phyloP scores from a whole-genome alignment of 805 yeast species.

The Candida tallmaniae region DNA sequence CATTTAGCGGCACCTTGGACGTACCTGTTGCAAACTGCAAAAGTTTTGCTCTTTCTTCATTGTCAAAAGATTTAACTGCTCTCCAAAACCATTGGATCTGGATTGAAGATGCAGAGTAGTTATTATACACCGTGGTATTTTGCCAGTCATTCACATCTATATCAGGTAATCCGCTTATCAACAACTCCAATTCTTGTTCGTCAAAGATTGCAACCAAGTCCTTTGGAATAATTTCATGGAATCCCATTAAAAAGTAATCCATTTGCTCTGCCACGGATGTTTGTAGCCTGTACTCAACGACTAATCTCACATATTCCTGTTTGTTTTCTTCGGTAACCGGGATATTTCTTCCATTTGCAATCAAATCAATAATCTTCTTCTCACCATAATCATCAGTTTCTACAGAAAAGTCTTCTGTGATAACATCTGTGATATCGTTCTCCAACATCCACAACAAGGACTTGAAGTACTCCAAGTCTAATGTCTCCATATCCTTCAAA shows the following conservation, averaged over 20 bases:
- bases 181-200: conserved; percentile 89
- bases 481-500: conserved; percentile 87
- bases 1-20: conserved; percentile 90
- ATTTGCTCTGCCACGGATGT: conserved; percentile 83
- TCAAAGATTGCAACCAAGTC: conserved; percentile 83
- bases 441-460: conserved; percentile 94
- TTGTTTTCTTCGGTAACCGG: conserved; percentile 89
- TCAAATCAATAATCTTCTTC: conserved; percentile 74
- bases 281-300: conserved; percentile 83
- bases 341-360: conserved; percentile 76
- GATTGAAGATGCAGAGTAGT: conserved; percentile 75
- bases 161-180: conserved; percentile 93
- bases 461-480: conserved; percentile 89
- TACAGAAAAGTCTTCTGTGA: conserved; percentile 90
- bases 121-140: conserved; percentile 72
- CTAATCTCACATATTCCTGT: conserved; percentile 77
- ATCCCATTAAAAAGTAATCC: conserved; percentile 79
- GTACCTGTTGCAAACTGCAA: conserved; percentile 97
- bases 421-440: conserved; percentile 92
- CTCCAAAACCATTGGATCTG: conserved; percentile 98
- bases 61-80: conserved; percentile 90
- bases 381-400: conserved; percentile 94
- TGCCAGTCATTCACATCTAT: conserved; percentile 97
- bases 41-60: conserved; percentile 89
- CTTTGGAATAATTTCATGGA: conserved; percentile 83